A percentile compares a stretch with the other conserved stretches of the same genome.
Evolutionary conservation across 306 rosid species (phyloP).

Genomic region (Prunus armeniaca): DNA sequence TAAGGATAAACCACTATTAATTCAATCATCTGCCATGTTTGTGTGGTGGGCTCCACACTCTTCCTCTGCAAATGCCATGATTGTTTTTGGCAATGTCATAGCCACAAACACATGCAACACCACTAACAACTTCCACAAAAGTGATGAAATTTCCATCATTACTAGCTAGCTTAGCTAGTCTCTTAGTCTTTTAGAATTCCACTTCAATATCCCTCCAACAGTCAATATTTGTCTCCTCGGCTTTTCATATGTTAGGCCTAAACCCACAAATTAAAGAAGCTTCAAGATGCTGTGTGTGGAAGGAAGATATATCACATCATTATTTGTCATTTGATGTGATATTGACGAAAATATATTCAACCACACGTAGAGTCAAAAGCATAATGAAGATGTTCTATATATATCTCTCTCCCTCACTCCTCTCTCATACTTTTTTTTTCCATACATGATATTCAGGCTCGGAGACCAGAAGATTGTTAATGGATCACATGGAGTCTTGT

Average conservation of each 20-base stretch:
- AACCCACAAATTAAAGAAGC: background rate
- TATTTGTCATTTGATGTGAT: background rate
- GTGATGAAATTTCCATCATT: background rate
- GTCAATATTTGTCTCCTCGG: background rate
- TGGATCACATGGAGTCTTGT: constrained; percentile 73
- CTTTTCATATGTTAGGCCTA: background rate
- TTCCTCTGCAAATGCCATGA: constrained; percentile 47
- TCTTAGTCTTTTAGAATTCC: background rate
- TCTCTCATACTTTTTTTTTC: background rate
- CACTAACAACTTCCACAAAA: constrained; percentile 1
- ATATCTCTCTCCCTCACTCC: background rate
- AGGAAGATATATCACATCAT: background rate
- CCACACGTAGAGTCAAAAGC: background rate
- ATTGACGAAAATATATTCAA: background rate
- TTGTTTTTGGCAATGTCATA: constrained; percentile 12
- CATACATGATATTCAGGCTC: constrained; percentile 10
- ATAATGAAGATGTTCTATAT: background rate
- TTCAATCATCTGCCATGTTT: constrained; percentile 11
- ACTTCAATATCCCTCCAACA: background rate
- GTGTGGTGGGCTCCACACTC: constrained; percentile 42
- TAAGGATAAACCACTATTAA: background rate
- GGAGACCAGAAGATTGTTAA: constrained; percentile 28
- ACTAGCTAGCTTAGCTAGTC: background rate
- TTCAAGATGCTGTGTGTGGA: background rate
- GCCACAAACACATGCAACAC: constrained; percentile 44